Base-by-base conservation (phyloP, 129 eudicot species). In the Sambucus nigra region DNA sequence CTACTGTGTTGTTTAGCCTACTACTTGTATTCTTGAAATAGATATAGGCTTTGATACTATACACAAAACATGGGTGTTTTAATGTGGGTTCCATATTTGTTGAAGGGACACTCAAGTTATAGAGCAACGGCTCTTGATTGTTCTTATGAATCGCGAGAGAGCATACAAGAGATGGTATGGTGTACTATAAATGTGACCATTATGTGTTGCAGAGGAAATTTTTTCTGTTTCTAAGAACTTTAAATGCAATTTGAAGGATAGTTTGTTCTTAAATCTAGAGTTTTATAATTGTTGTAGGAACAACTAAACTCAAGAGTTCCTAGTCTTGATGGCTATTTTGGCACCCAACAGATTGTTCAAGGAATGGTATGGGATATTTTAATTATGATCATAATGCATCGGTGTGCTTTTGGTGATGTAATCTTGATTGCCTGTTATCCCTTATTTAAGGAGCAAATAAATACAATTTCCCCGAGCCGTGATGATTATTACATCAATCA, bases 91-190 rank as follows among this genome's bases (percentile, higher is more conserved):
- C 40, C 25, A 25, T 68, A 29, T 20, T 68, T 20, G 20, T 31
- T 60, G 51, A 26, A 69, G 74, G 51, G 33, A 25, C 60, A 60
- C 18, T 29, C 26, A 25, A 39, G 17, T 13, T 24, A 32, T 7
- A 41, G 58, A 53, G 63, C 47, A 22, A 46, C 57, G 45, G 31
- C 50, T 16, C 22, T 59, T 27, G 73, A 52, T 29, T 60, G 56
- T 68, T 53, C 62, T 68, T 60, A 38, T 33, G 62, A 47, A 60
- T 41, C 38, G 48, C 61, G 21, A 42, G 66, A 41, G 63, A 45
- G 48, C 55, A 46, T 51, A 59, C 73, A 48, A 16, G 39, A 46
- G 54, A 41, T 31, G 72, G 59, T 66, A 58, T 58, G 55, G 51
- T 42, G 48, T 21, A 18, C 47, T 47, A n/a, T n/a, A n/a, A n/a